phyloP scores from a whole-genome alignment of 306 rosid species.

The Cicer pinnatifidum region DNA sequence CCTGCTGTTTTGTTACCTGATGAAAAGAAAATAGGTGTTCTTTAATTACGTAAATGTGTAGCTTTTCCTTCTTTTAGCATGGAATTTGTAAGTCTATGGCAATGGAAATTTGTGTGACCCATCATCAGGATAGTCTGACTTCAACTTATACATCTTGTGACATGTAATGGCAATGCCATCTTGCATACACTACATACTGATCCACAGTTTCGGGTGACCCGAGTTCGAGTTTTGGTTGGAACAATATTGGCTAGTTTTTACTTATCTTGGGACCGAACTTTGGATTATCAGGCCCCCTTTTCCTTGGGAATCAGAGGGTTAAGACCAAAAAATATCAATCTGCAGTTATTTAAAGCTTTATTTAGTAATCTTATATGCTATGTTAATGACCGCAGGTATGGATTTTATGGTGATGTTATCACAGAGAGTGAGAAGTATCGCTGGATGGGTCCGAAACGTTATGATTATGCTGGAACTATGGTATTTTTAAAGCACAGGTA shows the following conservation, averaged over 20 bases:
- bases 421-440: conserved; percentile 90
- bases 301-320: too few species aligned
- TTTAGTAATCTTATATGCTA: conserved; percentile 45
- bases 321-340: background rate
- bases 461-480: conserved; percentile 92
- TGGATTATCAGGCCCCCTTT: too few species aligned
- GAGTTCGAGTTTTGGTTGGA: too few species aligned
- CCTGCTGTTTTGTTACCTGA: conserved; percentile 36
- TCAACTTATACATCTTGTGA: conserved; percentile 21
- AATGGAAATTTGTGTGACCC: conserved; percentile 7
- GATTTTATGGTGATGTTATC: conserved; percentile 98
- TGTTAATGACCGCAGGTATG: conserved; percentile 65
- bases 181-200: conserved; percentile 35
- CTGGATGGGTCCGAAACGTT: conserved; percentile 98
- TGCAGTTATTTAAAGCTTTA: conserved; percentile 31
- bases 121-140: conserved; percentile 1
- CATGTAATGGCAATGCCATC: conserved; percentile 16
- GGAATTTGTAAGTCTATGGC: background rate
- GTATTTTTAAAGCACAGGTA: conserved; percentile 87
- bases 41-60: conserved; percentile 6
- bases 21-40: conserved; percentile 9
- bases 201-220: background rate
- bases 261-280: too few species aligned
- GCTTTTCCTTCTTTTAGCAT: conserved; percentile 15
- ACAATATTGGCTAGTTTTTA: too few species aligned